Evolutionary conservation across 345 rosid genomes (phyloP), one percentile per base, ranked within the genome.

Genomic region (Eucalyptus victrix): DNA sequence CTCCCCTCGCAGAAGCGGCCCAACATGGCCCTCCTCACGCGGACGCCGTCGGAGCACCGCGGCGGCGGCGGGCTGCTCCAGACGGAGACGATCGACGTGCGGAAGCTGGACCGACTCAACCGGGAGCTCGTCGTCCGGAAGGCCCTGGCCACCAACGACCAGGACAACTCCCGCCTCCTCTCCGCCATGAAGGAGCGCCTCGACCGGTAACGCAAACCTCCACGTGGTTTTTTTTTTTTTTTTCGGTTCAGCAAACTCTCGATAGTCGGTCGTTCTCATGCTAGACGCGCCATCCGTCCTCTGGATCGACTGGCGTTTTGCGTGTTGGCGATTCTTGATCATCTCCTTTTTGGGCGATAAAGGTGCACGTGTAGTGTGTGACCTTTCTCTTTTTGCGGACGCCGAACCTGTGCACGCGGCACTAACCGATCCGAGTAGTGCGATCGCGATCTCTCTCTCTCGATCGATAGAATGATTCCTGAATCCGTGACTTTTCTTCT

Each of bases 71-170:
- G 53, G 24, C 89, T 60, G 16, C 54, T 86, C 37, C 87, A 17
- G 4, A 91, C 91, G 19, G 98, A 96, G 91, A 93, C 95, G 34
- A 91, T 96, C 15, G 98, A 97, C 50, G 99, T 97, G 26, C 92
- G 93, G 88, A 96, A 90, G 62, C 91, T 97, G 11, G 95, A 93
- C 89, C 96, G 97, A 11, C 32, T 72, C 11, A 89, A 89, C 26
- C 94, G 99, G 32, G 99, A 97, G 91, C 96, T 93, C 32, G 91
- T 97, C 28, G 96, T 97, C 49, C 93, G 94, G 91, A 94, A 95
- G 88, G 99, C 99, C 6, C 92, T 97, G 40, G 99, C 99, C 6
- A 96, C 99, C 51, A 94, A 94, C 51, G 97, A 94, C 83, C 99
- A 96, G 89, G 99, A 97, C 88, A 97, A 97, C 86, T 91, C 37